These are phyloP conservation scores for Elaeagnus macrophylla DNA, from an alignment of 306 rosid species.

Conservation along the genomic window DNA sequence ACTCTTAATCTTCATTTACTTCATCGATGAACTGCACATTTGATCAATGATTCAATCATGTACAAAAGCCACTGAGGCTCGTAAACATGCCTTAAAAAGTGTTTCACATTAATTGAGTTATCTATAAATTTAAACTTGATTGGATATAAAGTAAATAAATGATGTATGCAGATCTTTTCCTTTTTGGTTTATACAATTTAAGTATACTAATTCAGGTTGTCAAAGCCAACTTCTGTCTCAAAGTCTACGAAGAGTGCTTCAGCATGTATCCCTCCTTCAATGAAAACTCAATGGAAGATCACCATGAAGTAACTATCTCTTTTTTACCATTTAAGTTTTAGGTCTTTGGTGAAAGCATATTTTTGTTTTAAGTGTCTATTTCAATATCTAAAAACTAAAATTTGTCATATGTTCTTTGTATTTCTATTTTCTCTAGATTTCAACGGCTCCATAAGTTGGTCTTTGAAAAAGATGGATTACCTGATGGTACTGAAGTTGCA, in stretches of 20 bases:
- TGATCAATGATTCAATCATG: no score
- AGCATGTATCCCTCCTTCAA: slow-evolving; percentile 36
- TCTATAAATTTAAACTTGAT: no score
- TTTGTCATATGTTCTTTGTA: slow-evolving; percentile 14
- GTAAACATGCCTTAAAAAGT: no score
- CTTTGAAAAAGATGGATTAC: slow-evolving; percentile 88
- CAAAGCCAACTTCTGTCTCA: slow-evolving; percentile 43
- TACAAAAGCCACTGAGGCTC: no score
- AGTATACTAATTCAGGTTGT: slow-evolving; percentile 40
- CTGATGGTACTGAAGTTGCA: slow-evolving; percentile 93
- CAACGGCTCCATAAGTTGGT: slow-evolving; percentile 81
- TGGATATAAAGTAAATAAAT: background rate
- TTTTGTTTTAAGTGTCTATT: slow-evolving; percentile 6
- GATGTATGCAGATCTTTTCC: background rate
- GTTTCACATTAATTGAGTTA: no score
- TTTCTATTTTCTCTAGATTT: slow-evolving; percentile 42
- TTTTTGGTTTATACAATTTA: background rate
- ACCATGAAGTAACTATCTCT: slow-evolving; percentile 50
- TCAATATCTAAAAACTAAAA: slow-evolving; percentile 10
- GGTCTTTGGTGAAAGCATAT: slow-evolving; percentile 5
- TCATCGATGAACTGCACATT: no score
- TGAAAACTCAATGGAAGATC: slow-evolving; percentile 71
- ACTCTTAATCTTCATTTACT: no score
- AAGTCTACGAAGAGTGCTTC: slow-evolving; percentile 44
- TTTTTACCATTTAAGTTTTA: slow-evolving; percentile 4